A percentile compares a stretch with the other conserved stretches of the same genome.
These are phyloP conservation scores for Umbelopsis sp. DNA, from an alignment of 371 early-diverging fungal species.

Conservation along the genomic window DNA sequence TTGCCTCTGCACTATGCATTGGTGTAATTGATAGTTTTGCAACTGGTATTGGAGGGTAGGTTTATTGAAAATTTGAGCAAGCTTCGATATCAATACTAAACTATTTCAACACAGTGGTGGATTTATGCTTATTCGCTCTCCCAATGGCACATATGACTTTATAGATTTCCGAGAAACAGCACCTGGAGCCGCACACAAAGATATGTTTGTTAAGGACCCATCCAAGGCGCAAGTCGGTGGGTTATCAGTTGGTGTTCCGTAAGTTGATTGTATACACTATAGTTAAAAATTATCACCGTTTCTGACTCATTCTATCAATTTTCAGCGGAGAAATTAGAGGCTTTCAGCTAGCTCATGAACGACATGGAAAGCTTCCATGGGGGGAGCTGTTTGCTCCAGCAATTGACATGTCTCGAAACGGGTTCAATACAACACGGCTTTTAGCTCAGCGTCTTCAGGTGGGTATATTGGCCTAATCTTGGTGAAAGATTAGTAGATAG, in stretches of 20 bases:
- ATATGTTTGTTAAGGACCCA: constrained; percentile 76
- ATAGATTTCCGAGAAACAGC: constrained; percentile 94
- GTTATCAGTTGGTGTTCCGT: constrained; percentile 88
- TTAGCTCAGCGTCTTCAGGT: constrained; percentile 61
- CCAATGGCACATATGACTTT: constrained; percentile 59
- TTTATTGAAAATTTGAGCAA: no score
- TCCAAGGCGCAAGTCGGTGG: constrained; percentile 76
- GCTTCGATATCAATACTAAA: neutral
- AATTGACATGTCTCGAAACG: constrained; percentile 78
- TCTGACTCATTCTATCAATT: neutral
- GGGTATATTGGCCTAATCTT: constrained; percentile 22
- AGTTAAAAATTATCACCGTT: neutral
- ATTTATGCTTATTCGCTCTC: constrained; percentile 89
- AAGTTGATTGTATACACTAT: constrained; percentile 28
- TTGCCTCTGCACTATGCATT: constrained; percentile 92
- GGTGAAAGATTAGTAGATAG: constrained; percentile 12
- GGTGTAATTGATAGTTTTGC: constrained; percentile 95
- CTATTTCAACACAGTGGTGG: constrained; percentile 74
- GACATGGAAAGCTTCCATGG: constrained; percentile 90
- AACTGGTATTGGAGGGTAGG: constrained; percentile 76
- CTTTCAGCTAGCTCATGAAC: constrained; percentile 79
- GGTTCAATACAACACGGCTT: constrained; percentile 69
- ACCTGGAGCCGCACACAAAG: constrained; percentile 68
- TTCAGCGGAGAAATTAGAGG: constrained; percentile 87
- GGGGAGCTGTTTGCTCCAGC: constrained; percentile 79